These are phyloP conservation scores for Obelidium mucronatum DNA, from an alignment of 192 early-diverging fungal genomes.

Conservation along the genomic window DNA sequence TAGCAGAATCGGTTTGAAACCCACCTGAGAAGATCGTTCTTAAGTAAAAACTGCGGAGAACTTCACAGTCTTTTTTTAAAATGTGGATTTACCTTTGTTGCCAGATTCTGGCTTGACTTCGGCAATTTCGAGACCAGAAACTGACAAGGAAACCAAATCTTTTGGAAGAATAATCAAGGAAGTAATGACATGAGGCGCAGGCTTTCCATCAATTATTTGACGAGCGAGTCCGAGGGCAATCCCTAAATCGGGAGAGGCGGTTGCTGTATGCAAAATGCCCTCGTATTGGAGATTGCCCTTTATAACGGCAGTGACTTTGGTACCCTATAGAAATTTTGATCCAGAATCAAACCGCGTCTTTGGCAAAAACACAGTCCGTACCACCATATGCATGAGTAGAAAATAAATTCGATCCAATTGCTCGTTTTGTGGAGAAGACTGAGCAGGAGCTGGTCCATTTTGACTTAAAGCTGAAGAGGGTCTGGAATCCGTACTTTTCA, in stretches of 20 bases:
- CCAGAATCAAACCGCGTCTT: not conserved
- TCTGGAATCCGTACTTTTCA: not conserved
- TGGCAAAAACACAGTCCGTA: constrained; percentile 43
- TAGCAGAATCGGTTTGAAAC: constrained; percentile 92
- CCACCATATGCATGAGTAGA: constrained; percentile 69
- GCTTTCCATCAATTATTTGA: constrained; percentile 41
- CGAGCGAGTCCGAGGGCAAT: constrained; percentile 70
- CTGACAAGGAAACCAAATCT: constrained; percentile 66
- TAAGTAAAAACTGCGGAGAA: not conserved
- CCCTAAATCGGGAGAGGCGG: constrained; percentile 67
- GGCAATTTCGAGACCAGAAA: constrained; percentile 6
- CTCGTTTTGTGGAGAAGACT: constrained; percentile 4
- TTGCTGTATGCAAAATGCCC: constrained; percentile 73
- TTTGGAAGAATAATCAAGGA: constrained; percentile 70
- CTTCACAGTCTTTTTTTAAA: no score
- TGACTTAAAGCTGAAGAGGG: not conserved
- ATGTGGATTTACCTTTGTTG: not conserved
- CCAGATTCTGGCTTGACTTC: not conserved
- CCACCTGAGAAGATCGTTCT: constrained; percentile 35
- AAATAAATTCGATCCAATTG: constrained; percentile 72
- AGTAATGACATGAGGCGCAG: constrained; percentile 43
- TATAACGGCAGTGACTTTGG: constrained; percentile 63
- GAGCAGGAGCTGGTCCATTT: not conserved
- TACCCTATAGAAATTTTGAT: constrained; percentile 63
- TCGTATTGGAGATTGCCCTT: constrained; percentile 68